Base-by-base conservation (phyloP, 257 asterid species). In the Plantago major region DNA sequence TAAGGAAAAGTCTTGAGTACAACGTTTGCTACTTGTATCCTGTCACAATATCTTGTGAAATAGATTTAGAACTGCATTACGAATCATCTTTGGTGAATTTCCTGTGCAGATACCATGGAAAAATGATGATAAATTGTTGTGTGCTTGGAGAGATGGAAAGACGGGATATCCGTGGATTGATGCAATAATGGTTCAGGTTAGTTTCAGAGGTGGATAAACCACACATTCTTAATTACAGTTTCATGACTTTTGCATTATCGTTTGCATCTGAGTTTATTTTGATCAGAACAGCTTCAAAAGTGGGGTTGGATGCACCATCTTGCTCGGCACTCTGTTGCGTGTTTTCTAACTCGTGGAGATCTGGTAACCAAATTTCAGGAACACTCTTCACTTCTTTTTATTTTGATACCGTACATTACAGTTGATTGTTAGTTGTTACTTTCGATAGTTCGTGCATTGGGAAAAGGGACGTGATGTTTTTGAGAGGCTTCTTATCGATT, bases 261-360 rank as follows among this genome's bases (percentile, higher is more conserved):
- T 42, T 38, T 26, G 33, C 38, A 28, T 68, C 60, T 60, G 26
- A 63, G 11, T 56, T 38, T 64, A 46, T 42, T 55, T 42, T 55
- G 65, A 48, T 75, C 9, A 45, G 3, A 62, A 73, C 79, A 92
- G 97, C 94, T 92, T 56, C 72, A 65, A 22, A 86, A 86, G 60
- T 92, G 97, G 96, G 99, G 99, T 19, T 92, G 99, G 99, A 84
- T 92, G 80, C 99, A 92, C 79, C 97, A 89, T 79, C 99, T 92
- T 70, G 99, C 97, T 50, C 79, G 97, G 37, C 99, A 92, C 40
- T 79, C 89, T 79, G 99, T 89, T 65, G 97, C 99, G 42, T 92
- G 99, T 73, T 92, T 92, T 68, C 68, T 92, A 42, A 92, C 97
- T 65, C 99, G 97, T 37, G 99, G 99, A 66, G 99, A 92, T 77